Evolutionary conservation across 805 yeast species (phyloP).

Genomic region (Candida tibetensis): DNA sequence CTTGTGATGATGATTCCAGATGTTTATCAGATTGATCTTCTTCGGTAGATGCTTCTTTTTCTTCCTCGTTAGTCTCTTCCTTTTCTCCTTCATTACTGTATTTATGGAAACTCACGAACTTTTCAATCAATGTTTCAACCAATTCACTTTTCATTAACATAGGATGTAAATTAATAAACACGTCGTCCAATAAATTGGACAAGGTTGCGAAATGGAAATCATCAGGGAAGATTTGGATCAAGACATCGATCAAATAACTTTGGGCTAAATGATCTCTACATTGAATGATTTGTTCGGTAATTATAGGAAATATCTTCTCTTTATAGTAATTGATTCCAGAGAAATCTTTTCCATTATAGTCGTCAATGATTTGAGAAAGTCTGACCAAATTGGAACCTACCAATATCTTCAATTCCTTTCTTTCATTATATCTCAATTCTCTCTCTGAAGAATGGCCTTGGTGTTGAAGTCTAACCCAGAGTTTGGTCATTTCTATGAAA

Average conservation of each 20-base stretch:
- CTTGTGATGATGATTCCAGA: constrained; percentile 18
- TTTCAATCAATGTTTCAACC: constrained; percentile 65
- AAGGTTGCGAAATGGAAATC: constrained; percentile 80
- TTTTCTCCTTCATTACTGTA: constrained; percentile 25
- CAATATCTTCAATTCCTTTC: constrained; percentile 84
- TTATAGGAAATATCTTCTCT: constrained; percentile 64
- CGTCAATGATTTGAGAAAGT: constrained; percentile 77
- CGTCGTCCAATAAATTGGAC: constrained; percentile 55
- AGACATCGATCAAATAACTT: constrained; percentile 84
- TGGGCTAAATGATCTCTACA: constrained; percentile 92
- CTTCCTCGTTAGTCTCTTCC: neutral
- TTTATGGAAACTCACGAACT: constrained; percentile 54
- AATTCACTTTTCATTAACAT: constrained; percentile 65
- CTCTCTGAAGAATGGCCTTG: constrained; percentile 90
- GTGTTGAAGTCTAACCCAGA: constrained; percentile 96
- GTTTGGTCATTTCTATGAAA: constrained; percentile 94
- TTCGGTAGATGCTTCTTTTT: constrained; percentile 1
- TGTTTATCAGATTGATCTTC: constrained; percentile 6
- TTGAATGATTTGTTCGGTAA: constrained; percentile 87
- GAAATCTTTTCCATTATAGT: constrained; percentile 46
- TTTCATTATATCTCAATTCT: constrained; percentile 67
- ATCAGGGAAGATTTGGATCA: constrained; percentile 93
- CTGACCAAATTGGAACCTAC: constrained; percentile 93
- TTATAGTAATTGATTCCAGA: constrained; percentile 34
- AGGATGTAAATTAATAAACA: constrained; percentile 67